Percentiles rank a stretch among this genome's conserved stretches.
Evolutionary conservation across 768 basidiomycete genomes (phyloP).

Genomic region (Lentinus tigrinus): DNA sequence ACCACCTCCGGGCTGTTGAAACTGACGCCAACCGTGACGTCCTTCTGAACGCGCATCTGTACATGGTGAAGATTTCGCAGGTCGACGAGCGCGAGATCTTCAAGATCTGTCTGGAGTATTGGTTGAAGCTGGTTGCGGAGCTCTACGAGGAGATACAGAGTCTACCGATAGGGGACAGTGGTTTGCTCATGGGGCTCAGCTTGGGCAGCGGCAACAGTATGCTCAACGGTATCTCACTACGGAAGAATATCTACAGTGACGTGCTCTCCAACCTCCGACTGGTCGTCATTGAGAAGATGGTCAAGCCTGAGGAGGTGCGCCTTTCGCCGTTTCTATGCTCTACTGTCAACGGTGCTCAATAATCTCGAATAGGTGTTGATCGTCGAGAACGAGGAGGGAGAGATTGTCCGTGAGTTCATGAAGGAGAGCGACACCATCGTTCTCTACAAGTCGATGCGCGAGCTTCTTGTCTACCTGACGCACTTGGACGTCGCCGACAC

Average conservation of each 20-base stretch:
- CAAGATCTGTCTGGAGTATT: conserved; percentile 99
- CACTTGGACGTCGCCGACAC: conserved; percentile 96
- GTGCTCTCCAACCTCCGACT: conserved; percentile 91
- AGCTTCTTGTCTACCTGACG: conserved; percentile 95
- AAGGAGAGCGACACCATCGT: conserved; percentile 98
- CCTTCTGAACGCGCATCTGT: conserved; percentile 92
- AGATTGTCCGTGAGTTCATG: conserved; percentile 99
- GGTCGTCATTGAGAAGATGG: conserved; percentile 98
- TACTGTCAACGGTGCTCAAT: conserved; percentile 8
- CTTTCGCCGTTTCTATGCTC: background rate
- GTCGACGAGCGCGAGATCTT: conserved; percentile 99
- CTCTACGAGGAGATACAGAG: conserved; percentile 97
- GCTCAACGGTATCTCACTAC: conserved; percentile 73
- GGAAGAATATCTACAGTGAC: conserved; percentile 95
- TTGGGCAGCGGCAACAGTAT: conserved; percentile 71
- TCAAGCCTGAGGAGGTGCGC: conserved; percentile 95
- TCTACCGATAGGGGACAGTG: conserved; percentile 82
- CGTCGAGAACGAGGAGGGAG: conserved; percentile 99
- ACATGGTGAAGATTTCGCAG: conserved; percentile 97
- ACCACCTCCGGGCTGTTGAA: conserved; percentile 93
- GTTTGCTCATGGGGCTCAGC: conserved; percentile 86
- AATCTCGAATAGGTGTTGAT: conserved; percentile 72
- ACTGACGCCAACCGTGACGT: conserved; percentile 88
- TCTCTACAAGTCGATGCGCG: conserved; percentile 98
- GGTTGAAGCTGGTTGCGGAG: conserved; percentile 93